Conservation (phyloP, 192 early-diverging fungal genomes). For the Cetraspora pellucida region DNA sequence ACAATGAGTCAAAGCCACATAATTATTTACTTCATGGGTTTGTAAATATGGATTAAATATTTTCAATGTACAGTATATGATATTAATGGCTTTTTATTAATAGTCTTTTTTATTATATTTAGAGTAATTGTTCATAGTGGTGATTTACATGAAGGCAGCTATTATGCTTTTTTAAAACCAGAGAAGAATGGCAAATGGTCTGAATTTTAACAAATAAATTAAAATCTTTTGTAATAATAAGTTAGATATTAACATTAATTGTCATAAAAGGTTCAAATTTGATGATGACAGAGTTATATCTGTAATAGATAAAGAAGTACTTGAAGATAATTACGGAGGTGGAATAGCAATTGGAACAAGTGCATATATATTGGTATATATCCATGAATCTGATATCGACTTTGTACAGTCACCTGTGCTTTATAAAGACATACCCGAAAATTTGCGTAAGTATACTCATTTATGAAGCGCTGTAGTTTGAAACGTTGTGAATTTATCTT, state of each 20-base stretch:
- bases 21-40: conserved; percentile 89
- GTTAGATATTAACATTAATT: conserved; percentile 16
- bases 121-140: conserved; percentile 96
- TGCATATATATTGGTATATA: conserved; percentile 97
- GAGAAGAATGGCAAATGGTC: too few species aligned
- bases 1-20: conserved; percentile 64
- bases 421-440: conserved; percentile 76
- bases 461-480: too few species aligned
- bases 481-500: neutral
- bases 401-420: conserved; percentile 68
- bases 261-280: too few species aligned
- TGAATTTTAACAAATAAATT: conserved; percentile 41
- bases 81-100: conserved; percentile 19
- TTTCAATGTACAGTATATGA: too few species aligned
- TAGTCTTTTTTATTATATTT: conserved; percentile 11
- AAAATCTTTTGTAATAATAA: neutral
- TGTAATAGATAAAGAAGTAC: conserved; percentile 74
- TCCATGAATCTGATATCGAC: conserved; percentile 76
- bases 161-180: conserved; percentile 87
- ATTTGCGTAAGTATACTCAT: conserved; percentile 57
- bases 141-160: conserved; percentile 90
- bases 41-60: neutral
- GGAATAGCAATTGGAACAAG: conserved; percentile 59
- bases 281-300: conserved; percentile 76
- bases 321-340: conserved; percentile 95